Base-by-base conservation (phyloP, 768 basidiomycete genomes). In the Hysterangium stoloniferum region DNA sequence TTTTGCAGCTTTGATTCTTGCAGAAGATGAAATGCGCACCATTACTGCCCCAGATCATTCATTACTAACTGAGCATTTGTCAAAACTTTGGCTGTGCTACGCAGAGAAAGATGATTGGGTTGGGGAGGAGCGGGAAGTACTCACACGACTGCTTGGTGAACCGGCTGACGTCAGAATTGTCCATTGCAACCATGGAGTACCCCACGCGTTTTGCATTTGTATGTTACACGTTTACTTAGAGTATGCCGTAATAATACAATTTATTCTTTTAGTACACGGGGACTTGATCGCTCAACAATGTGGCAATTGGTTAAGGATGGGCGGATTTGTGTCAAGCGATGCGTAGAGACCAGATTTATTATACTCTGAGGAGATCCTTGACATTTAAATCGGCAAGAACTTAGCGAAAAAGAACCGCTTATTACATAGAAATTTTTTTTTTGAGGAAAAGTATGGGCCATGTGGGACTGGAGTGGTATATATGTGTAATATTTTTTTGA, bases 161-260 rank as follows among this genome's bases (percentile, higher is more conserved):
- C 49, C 49, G 37, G 62, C 53, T 20, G 61, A 61, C 36, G 59
- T 55, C 28, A 70, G 61, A 53, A 64, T 79, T 27, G 71, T 73
- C 22, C 70, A 74, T 56, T 78, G 70, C 3, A 63, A 62, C 4
- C 59, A 66, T 5, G 71, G 70, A 28, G 71, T 85, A 32, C 82
- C 81, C 2, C 86, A 88, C 61, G 78, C 80, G 13, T 88, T 87
- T 61, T 86, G 80, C 60, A 78, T 89, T 44, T 77, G 82, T 86
- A 56, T 59, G 81, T 69, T 22, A 32, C 15, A 4, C 4, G 32
- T 12, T 27, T 24, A 34, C 27, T n/a, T 6, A 45, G 1, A 24
- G 7, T n/a, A 20, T 34, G 29, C 6, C 45, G 28, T 5, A 41
- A 31, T 37, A 34, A 48, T 24, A 25, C n/a, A 37, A 46, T 4